Base-by-base conservation (phyloP, 208 protist species). In the Wallacemonas sp. region DNA sequence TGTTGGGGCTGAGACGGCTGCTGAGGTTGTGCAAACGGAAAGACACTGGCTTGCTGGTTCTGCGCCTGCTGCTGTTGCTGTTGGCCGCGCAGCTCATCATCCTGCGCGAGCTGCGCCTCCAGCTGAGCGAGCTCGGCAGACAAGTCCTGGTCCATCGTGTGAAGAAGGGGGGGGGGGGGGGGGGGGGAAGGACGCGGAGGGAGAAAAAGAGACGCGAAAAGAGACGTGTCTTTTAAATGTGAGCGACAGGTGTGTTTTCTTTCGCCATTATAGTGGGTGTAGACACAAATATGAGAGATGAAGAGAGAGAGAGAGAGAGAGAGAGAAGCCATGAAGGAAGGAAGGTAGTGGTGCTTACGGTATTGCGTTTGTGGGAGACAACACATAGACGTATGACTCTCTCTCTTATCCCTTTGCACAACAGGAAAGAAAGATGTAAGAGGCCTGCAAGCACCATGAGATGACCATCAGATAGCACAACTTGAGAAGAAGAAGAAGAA, bases 121-220 rank as follows among this genome's bases (percentile, higher is more conserved):
- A 95, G 84, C 59, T 72, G 79, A 17, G 83, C 84, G 44, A 95
- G 90, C 66, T 95, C 83, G 24, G 75, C 83, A 2, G 84, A 82
- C 22, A 94, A 62, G 68, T 91, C 84, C 44, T 86, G 82, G 64
- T 88, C 83, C 80, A 86, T 88, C 33, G 26, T 30, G 59, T 19
- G 1, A 31, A 55, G 44, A 53, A 11, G 41, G 30, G 26, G 21
- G 21, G 21, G 26, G 17, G 41, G 12, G 5, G 53, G 26, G 41
- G 30, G 44, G 19, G 17, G 22, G 17, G 22, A 22, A 5, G 44
- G 19, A 19, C 12, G 36, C 36, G 44, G 22, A 49, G 22, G 44
- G 22, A 22, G 19, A 21, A n/a, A 49, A 19, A 5, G 22, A 8
- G 12, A n/a, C 47, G 30, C 34, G 19, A 51, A 34, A 9, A 33